Conservation (phyloP, 225 moss, liverwort and hornwort genomes). For the Sphagnum tenellum region DNA sequence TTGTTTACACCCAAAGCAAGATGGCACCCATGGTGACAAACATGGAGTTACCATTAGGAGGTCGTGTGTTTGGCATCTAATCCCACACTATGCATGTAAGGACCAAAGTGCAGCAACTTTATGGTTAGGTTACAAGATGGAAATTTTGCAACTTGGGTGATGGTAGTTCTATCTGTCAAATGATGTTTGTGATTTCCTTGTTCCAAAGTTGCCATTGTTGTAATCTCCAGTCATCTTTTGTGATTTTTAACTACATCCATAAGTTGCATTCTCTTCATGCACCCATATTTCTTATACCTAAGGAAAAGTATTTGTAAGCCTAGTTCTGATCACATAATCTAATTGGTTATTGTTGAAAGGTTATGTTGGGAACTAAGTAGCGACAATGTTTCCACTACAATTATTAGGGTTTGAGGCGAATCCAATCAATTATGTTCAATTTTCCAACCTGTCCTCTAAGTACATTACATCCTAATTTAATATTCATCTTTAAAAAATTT, state of each 20-base stretch:
- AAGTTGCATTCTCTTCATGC: no score
- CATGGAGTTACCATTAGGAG: slow-evolving; percentile 20
- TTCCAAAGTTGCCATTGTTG: no score
- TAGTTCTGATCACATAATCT: background rate
- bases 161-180: background rate
- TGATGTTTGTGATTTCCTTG: background rate
- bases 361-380: slow-evolving; percentile 93
- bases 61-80: slow-evolving; percentile 88
- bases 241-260: no score
- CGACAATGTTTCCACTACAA: slow-evolving; percentile 74
- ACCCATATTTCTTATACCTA: no score
- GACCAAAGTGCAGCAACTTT: background rate
- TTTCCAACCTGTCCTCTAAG: slow-evolving; percentile 98
- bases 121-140: background rate
- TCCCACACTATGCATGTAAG: slow-evolving; percentile 94
- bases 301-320: no score
- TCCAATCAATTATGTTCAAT: slow-evolving; percentile 91
- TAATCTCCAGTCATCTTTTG: no score
- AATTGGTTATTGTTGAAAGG: slow-evolving; percentile 34
- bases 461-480: no score
- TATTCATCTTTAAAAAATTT: no score
- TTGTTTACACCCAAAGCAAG: slow-evolving; percentile 3
- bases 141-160: background rate
- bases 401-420: slow-evolving; percentile 88
- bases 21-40: slow-evolving; percentile 25